Percentiles rank a stretch among this genome's conserved stretches.
phyloP scores from a whole-genome alignment of 768 basidiomycete species.

The Termitomyces sp. region DNA sequence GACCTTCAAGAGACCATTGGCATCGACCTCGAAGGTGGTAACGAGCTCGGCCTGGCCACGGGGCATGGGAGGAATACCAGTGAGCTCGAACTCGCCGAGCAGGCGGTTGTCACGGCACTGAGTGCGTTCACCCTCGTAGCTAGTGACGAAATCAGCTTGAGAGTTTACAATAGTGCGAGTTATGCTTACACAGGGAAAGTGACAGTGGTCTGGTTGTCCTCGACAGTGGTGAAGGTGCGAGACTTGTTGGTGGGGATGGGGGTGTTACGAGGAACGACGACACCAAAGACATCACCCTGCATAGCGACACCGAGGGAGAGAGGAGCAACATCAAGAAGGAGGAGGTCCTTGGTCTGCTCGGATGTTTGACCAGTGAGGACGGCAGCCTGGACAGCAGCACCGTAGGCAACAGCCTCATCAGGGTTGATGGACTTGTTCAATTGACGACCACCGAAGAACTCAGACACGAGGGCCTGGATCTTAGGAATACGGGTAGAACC shows the following conservation, averaged over 20 bases:
- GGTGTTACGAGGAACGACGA: constrained; percentile 99
- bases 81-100: constrained; percentile 99
- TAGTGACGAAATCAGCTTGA: constrained; percentile 24
- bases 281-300: constrained; percentile 99
- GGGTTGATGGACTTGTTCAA: constrained; percentile 99
- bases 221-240: constrained; percentile 97
- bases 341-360: constrained; percentile 97
- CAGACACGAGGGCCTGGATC: constrained; percentile 96
- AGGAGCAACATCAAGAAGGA: constrained; percentile 97
- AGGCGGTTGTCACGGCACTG: constrained; percentile 99
- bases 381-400: constrained; percentile 99
- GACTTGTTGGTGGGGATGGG: constrained; percentile 99
- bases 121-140: constrained; percentile 99
- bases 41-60: constrained; percentile 99
- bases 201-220: constrained; percentile 99
- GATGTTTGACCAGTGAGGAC: constrained; percentile 98
- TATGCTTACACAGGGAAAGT: constrained; percentile 92
- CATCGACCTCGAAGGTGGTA: constrained; percentile 99
- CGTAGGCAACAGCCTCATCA: constrained; percentile 99
- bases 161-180: neutral
- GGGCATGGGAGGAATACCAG: constrained; percentile 98
- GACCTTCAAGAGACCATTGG: constrained; percentile 98
- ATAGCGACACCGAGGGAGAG: constrained; percentile 99
- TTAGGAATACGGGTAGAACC: constrained; percentile 99
- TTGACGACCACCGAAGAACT: constrained; percentile 97